Evolutionary conservation across 177 flowering plant species (phyloP).

Genomic region (Tripterygium wilfordii): DNA sequence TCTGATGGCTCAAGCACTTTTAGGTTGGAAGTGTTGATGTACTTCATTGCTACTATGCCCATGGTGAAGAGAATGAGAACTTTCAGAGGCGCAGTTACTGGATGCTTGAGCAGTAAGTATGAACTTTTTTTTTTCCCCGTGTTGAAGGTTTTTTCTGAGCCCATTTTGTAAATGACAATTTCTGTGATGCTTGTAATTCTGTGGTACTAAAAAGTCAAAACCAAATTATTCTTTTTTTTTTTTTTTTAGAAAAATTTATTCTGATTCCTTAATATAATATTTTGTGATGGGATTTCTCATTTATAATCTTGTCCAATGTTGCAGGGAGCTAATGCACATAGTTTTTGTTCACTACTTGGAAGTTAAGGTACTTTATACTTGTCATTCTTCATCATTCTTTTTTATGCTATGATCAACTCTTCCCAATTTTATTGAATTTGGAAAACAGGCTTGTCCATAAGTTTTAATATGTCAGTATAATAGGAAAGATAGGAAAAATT

Average conservation of each 20-base stretch:
- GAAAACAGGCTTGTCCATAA: too few relatives aligned
- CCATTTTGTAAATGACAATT: background rate
- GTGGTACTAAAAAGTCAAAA: too few relatives aligned
- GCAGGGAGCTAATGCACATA: slow-evolving; percentile 26
- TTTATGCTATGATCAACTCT: too few relatives aligned
- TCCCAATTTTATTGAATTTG: too few relatives aligned
- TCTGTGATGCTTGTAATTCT: background rate
- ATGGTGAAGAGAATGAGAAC: slow-evolving; percentile 85
- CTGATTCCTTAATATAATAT: too few relatives aligned
- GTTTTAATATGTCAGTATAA: too few relatives aligned
- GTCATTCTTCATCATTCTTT: background rate
- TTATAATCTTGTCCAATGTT: background rate
- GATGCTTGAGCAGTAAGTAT: slow-evolving; percentile 96
- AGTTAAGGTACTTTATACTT: slow-evolving; percentile 17
- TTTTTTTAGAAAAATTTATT: too few relatives aligned
- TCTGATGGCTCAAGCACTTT: slow-evolving; percentile 7
- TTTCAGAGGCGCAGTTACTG: slow-evolving; percentile 98
- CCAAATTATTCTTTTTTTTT: too few relatives aligned
- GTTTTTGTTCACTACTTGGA: slow-evolving; percentile 35
- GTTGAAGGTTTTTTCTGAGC: background rate
- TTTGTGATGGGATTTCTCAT: too few relatives aligned
- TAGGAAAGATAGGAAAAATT: too few relatives aligned
- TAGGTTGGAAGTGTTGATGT: slow-evolving; percentile 95
- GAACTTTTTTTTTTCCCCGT: background rate
- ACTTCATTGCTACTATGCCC: slow-evolving; percentile 95